These are phyloP conservation scores for Lipomyces spencermartinsiae DNA, from an alignment of 805 yeast species.

Conservation along the genomic window DNA sequence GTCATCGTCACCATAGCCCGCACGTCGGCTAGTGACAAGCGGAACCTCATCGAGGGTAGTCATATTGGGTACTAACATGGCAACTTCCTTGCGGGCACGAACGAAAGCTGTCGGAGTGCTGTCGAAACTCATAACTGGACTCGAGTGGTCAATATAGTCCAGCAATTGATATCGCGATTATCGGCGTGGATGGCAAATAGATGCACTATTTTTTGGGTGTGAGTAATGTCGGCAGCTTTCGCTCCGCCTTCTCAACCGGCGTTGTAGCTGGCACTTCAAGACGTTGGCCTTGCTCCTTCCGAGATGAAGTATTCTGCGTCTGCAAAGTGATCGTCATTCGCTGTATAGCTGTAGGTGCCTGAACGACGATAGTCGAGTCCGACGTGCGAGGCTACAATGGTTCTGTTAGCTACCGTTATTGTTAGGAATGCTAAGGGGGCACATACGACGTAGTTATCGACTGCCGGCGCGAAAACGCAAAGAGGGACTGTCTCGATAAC, in stretches of 20 bases:
- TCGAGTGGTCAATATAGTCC: too few relatives aligned
- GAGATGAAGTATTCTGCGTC: not conserved
- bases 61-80: too few relatives aligned
- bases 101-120: too few relatives aligned
- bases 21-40: too few relatives aligned
- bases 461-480: not conserved
- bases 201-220: not conserved
- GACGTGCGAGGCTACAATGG: not conserved
- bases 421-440: too few relatives aligned
- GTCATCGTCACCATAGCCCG: too few relatives aligned
- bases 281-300: not conserved
- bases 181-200: too few relatives aligned
- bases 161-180: too few relatives aligned
- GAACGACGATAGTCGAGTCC: constrained; percentile 2
- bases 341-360: constrained; percentile 3
- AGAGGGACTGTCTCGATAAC: not conserved
- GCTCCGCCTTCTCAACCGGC: not conserved
- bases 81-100: too few relatives aligned
- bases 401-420: not conserved
- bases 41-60: too few relatives aligned
- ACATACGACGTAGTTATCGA: not conserved
- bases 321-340: not conserved
- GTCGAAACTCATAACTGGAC: too few relatives aligned
- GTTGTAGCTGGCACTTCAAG: not conserved
- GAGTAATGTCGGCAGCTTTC: not conserved